Conservation (phyloP, 106 monocot genomes). For the Apostasia shenzhenica region DNA sequence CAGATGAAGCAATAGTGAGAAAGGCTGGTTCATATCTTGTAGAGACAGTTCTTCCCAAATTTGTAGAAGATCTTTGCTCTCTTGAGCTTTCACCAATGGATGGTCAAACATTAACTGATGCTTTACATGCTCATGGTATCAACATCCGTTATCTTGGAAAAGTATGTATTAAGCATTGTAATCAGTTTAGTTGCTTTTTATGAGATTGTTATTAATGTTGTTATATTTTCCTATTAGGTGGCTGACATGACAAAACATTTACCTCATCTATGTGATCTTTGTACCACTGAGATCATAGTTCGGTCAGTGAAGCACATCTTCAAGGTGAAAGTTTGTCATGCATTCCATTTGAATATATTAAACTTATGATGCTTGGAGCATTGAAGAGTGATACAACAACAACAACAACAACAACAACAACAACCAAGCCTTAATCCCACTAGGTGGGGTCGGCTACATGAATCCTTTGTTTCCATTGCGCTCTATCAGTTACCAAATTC, state of each 20-base stretch:
- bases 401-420: too few species aligned
- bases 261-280: slow-evolving; percentile 84
- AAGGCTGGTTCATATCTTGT: slow-evolving; percentile 74
- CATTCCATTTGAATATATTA: neutral
- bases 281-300: slow-evolving; percentile 62
- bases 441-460: too few species aligned
- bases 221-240: slow-evolving; percentile 39
- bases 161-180: slow-evolving; percentile 24
- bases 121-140: slow-evolving; percentile 88
- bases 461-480: too few species aligned
- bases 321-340: slow-evolving; percentile 40
- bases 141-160: slow-evolving; percentile 94
- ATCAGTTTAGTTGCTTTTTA: neutral
- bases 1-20: slow-evolving; percentile 75
- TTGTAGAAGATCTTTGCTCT: slow-evolving; percentile 82
- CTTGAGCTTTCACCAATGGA: slow-evolving; percentile 98
- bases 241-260: slow-evolving; percentile 67
- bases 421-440: too few species aligned
- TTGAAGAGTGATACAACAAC: too few species aligned
- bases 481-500: too few species aligned
- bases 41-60: slow-evolving; percentile 78
- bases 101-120: slow-evolving; percentile 93
- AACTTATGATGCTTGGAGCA: neutral
- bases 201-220: slow-evolving; percentile 1
- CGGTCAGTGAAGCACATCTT: slow-evolving; percentile 82